A percentile compares a stretch with the other conserved stretches of the same genome.
These are phyloP conservation scores for Ogataea chonburiensis DNA, from an alignment of 805 yeast species.

Conservation along the genomic window DNA sequence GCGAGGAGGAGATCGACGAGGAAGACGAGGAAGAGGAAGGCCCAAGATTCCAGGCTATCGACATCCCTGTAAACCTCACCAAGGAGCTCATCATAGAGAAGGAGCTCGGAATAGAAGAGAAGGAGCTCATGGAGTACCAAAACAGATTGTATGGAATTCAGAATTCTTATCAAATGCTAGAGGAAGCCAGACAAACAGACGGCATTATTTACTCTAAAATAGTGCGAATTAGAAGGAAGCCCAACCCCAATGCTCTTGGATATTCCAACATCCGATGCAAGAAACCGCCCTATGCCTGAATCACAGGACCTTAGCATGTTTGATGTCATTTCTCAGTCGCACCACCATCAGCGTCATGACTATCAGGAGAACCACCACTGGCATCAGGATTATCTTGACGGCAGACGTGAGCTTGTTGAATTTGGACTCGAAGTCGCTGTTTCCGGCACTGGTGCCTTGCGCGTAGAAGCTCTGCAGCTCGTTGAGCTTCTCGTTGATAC, in stretches of 20 bases:
- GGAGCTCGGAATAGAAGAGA: slow-evolving; percentile 35
- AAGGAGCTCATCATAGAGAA: slow-evolving; percentile 32
- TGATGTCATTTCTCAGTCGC: slow-evolving; percentile 60
- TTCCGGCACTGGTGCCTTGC: slow-evolving; percentile 4
- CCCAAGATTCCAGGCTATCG: slow-evolving; percentile 20
- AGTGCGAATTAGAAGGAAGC: slow-evolving; percentile 42
- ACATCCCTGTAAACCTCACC: slow-evolving; percentile 21
- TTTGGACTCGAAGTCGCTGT: slow-evolving; percentile 20
- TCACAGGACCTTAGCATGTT: slow-evolving; percentile 57
- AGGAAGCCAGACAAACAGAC: slow-evolving; percentile 27
- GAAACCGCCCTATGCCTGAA: slow-evolving; percentile 42
- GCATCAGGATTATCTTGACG: slow-evolving; percentile 32
- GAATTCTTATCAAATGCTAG: slow-evolving; percentile 26
- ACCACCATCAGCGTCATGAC: slow-evolving; percentile 47
- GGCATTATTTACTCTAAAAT: slow-evolving; percentile 37
- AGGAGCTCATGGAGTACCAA: slow-evolving; percentile 38
- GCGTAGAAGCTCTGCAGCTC: slow-evolving; percentile 18
- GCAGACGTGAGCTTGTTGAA: slow-evolving; percentile 18
- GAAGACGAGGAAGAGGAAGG: slow-evolving; percentile 15
- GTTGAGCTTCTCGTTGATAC: slow-evolving; percentile 17
- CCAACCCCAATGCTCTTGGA: slow-evolving; percentile 49
- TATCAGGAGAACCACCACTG: slow-evolving; percentile 40
- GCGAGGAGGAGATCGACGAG: slow-evolving; percentile 15
- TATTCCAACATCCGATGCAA: slow-evolving; percentile 43
- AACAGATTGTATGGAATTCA: slow-evolving; percentile 26